Evolutionary conservation across 306 rosid species (phyloP).

Genomic region (Corylus heterophylla): DNA sequence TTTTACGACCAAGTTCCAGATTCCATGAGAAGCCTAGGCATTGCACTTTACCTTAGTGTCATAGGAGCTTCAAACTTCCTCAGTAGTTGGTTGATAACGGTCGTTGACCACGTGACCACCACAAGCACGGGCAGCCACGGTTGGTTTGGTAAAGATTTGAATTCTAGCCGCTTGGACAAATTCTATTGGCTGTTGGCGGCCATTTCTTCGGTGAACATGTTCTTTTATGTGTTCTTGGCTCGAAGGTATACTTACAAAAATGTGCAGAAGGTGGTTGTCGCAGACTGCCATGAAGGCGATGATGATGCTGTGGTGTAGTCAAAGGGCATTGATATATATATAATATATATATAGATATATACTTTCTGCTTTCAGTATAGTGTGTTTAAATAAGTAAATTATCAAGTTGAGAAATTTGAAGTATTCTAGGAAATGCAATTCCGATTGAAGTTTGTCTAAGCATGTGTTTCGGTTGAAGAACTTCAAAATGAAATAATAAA

Average conservation of each 20-base stretch:
- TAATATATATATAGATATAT: no score
- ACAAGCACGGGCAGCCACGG: constrained; percentile 43
- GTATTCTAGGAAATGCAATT: background rate
- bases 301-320: constrained; percentile 27
- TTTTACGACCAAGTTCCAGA: constrained; percentile 94
- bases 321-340: constrained; percentile 29
- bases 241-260: constrained; percentile 72
- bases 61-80: constrained; percentile 72
- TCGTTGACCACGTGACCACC: constrained; percentile 53
- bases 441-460: background rate
- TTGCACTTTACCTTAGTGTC: constrained; percentile 77
- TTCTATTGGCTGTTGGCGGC: constrained; percentile 80
- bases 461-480: background rate
- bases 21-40: constrained; percentile 88
- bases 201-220: constrained; percentile 47
- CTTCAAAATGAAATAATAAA: background rate
- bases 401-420: background rate
- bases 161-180: constrained; percentile 74
- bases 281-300: constrained; percentile 50
- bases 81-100: constrained; percentile 68
- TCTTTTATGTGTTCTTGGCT: constrained; percentile 70
- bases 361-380: background rate
- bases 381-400: background rate
- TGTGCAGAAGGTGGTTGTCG: constrained; percentile 72
- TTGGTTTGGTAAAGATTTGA: constrained; percentile 85